These are phyloP conservation scores for Penicillium pancosmium DNA, from an alignment of 495 filamentous ascomycete species.

Conservation along the genomic window DNA sequence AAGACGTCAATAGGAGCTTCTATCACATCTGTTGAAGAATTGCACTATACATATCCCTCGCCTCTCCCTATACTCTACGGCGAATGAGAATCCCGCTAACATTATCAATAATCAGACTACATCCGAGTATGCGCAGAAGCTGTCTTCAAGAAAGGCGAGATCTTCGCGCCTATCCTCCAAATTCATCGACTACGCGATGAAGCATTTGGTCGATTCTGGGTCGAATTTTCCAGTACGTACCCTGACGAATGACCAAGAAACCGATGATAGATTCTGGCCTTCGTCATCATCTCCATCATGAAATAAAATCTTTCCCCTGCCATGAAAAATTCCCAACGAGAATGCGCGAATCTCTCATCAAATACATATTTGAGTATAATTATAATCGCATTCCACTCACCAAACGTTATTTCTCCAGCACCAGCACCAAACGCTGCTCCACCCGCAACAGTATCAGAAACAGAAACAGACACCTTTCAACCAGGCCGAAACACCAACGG, in stretches of 20 bases:
- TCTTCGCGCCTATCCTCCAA: slow-evolving; percentile 42
- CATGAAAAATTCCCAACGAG: too few relatives aligned
- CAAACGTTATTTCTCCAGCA: neutral
- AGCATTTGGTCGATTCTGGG: slow-evolving; percentile 49
- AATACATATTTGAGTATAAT: too few relatives aligned
- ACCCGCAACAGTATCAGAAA: neutral
- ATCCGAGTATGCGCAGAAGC: slow-evolving; percentile 35
- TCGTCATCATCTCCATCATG: too few relatives aligned
- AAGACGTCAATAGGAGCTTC: neutral
- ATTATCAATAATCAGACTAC: slow-evolving; percentile 31
- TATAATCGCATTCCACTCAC: neutral
- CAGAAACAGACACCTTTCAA: slow-evolving; percentile 7
- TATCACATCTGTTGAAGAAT: neutral
- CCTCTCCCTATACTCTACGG: neutral
- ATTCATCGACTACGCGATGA: slow-evolving; percentile 40
- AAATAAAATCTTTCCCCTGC: too few relatives aligned
- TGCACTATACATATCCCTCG: neutral
- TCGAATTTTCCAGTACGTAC: slow-evolving; percentile 39
- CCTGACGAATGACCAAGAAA: neutral
- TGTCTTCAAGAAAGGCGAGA: slow-evolving; percentile 36
- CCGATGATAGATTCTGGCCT: too few relatives aligned
- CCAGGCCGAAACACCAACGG: slow-evolving; percentile 10
- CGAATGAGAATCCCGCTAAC: slow-evolving; percentile 1
- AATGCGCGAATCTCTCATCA: too few relatives aligned
- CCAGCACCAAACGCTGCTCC: neutral